Base-by-base conservation (phyloP, 257 asterid genomes). In the Scutellaria minor region DNA sequence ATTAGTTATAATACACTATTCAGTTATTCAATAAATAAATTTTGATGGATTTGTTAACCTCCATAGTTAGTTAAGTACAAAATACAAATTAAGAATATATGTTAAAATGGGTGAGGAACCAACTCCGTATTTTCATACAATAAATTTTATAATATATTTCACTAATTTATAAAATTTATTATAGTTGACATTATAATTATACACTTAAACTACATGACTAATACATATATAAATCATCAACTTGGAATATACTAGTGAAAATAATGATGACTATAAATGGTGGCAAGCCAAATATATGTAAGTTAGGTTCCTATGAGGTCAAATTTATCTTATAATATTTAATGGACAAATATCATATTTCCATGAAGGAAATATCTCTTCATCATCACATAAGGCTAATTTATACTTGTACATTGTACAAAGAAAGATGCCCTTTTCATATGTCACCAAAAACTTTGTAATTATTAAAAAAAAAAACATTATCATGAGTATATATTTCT, bases 341-440 rank as follows among this genome's bases (percentile, higher is more conserved):
- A 66, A n/a, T 27, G 37, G 37, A 8, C 45, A 67, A 12, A 53
- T 51, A 6, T 14, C 56, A 51, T n/a, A 51, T 51, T n/a, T 13
- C 4, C 55, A 12, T 50, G 46, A 55, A 65, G 46, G 68, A 75
- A 66, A 74, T 66, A 57, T 14, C 42, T 18, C 41, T 46, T 74
- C 69, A 57, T 74, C 68, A 57, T 24, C 70, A 57, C 62, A 59
- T 12, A 67, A 75, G 56, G 60, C 45, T 67, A 40, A 13, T 67
- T 48, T 75, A 47, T 66, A 55, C n/a, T 45, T 44, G 57, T 57
- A 37, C 45, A 44, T 42, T 42, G 62, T 44, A 64, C 20, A 65
- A 31, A 37, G 22, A 51, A 54, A 74, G 53, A 56, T 66, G 51
- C 45, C 42, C 7, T 42, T 7, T 65, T 66, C 67, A 64, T 58